phyloP scores from a whole-genome alignment of 257 asterid genomes.

The Nicotiana tomentosiformis region DNA sequence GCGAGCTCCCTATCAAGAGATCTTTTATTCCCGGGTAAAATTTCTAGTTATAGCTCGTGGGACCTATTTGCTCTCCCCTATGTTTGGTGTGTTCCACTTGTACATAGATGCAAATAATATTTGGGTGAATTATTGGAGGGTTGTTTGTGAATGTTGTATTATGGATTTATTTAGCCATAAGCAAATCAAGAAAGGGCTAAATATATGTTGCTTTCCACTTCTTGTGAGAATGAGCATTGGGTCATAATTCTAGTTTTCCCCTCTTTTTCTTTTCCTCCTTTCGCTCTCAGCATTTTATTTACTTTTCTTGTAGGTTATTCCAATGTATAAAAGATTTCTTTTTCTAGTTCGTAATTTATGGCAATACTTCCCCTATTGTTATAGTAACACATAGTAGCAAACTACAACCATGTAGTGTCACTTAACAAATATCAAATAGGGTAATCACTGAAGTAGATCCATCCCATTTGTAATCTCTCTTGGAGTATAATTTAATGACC shows the following conservation, averaged over 20 bases:
- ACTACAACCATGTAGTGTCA: not conserved
- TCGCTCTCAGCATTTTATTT: not conserved
- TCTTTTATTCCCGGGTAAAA: not conserved
- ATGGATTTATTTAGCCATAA: not conserved
- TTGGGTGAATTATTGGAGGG: not conserved
- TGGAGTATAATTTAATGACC: too few species aligned
- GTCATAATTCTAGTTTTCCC: not conserved
- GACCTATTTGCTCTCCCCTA: not conserved
- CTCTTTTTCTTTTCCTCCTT: not conserved
- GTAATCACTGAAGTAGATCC: not conserved
- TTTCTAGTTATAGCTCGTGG: not conserved
- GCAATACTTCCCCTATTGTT: not conserved
- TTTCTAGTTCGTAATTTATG: not conserved
- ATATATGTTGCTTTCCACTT: not conserved
- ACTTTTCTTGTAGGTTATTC: slow-evolving; percentile 7
- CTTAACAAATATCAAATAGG: not conserved
- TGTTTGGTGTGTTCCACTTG: not conserved
- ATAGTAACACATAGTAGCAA: not conserved
- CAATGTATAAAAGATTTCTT: not conserved
- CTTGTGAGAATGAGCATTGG: not conserved
- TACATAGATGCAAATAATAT: not conserved
- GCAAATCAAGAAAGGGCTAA: not conserved
- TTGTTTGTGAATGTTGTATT: not conserved
- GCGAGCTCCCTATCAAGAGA: not conserved
- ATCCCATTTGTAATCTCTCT: not conserved